phyloP scores from a whole-genome alignment of 1,284 basidiomycete species.

The Leccinum laetum region DNA sequence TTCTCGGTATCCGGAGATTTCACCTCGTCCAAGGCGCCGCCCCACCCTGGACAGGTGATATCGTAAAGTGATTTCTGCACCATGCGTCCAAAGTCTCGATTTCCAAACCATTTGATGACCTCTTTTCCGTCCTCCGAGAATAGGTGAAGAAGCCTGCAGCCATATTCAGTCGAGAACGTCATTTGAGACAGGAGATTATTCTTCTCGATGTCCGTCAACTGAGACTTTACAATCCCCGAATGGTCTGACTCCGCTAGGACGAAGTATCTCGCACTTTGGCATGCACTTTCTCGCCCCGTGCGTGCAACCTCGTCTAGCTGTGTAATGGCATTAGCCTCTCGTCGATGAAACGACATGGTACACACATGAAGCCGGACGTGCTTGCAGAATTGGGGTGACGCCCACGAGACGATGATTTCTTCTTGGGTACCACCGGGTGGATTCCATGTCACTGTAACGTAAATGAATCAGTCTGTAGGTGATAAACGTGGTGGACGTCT shows the following conservation, averaged over 20 bases:
- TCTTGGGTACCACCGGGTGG: background rate
- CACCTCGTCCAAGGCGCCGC: background rate
- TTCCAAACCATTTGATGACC: background rate
- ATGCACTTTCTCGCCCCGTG: background rate
- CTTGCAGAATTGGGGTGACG: background rate
- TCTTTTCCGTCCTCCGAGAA: background rate
- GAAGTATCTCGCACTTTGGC: background rate
- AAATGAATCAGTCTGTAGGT: background rate
- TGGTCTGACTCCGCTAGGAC: background rate
- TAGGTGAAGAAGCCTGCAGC: background rate
- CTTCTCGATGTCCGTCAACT: background rate
- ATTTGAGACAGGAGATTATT: background rate
- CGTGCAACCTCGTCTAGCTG: background rate
- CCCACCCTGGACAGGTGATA: background rate
- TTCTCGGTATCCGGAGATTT: background rate
- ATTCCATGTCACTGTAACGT: background rate
- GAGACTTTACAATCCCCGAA: background rate
- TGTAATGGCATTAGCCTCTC: background rate
- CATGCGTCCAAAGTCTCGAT: background rate
- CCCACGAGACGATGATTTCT: background rate
- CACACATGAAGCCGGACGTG: background rate
- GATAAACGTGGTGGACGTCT: background rate
- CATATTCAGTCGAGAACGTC: background rate
- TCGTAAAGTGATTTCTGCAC: background rate
- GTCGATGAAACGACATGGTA: background rate